Base-by-base conservation (phyloP, 768 basidiomycete genomes). In the Pisolithus albus region DNA sequence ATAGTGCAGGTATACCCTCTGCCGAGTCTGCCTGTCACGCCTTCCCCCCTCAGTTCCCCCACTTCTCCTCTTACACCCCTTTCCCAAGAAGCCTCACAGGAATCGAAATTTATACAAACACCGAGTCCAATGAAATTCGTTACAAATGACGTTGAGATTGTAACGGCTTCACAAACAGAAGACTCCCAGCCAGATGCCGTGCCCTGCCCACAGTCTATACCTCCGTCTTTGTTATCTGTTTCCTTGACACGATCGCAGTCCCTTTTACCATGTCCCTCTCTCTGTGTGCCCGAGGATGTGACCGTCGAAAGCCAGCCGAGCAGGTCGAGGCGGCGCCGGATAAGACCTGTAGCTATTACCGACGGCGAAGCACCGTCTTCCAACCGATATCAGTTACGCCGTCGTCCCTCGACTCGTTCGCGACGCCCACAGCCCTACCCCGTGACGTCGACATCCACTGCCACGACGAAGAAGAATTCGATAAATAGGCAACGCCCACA, bases 91-190 rank as follows among this genome's bases (percentile, higher is more conserved):
- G 52, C 66, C 50, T 78, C 78, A 7, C 75, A 79, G 59, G 75
- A 73, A 26, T 70, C 73, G 3, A 75, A 77, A 18, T 62, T 65
- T 49, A 64, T 81, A 50, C 69, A 73, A 41, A 80, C 82, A 1
- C 81, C 84, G 32, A 51, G 57, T 47, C 65, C 67, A 13, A 56
- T 64, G 28, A 52, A 57, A 39, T 46, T 64, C 72, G 64, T 63
- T 28, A 54, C 69, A 26, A 50, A 59, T 19, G 63, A 71, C 53
- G 62, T 60, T 9, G 69, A 64, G 54, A 60, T 62, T 36, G 52
- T 69, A 2, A 66, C 75, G 28, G 50, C 65, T 9, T 73, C 74
- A 5, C 72, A 73, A 56, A 57, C 72, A 21, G 71, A 75, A 49
- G 40, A 41, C 21, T 41, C 40, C 18, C 43, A 30, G 43, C 10